Evolutionary conservation across 352 stramenopile genomes (phyloP).

Genomic region (Globisporangium paddicum): DNA sequence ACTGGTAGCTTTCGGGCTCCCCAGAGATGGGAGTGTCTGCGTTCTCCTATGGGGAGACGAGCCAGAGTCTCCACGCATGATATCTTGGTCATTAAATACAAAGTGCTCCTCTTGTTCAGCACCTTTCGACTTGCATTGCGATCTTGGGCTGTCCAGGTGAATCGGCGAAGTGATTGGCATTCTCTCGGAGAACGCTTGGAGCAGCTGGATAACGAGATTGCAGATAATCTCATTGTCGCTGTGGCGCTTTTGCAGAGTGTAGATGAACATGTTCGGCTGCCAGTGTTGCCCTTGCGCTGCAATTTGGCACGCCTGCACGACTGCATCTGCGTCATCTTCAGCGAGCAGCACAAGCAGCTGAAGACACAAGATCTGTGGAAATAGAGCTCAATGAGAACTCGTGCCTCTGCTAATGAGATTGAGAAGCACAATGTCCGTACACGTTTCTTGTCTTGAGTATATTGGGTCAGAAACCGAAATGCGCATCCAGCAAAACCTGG

Average conservation of each 20-base stretch:
- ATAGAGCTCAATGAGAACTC: background rate
- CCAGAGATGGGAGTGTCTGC: conserved; percentile 32
- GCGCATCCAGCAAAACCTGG: conserved; percentile 54
- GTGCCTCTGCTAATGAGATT: background rate
- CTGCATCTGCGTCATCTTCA: conserved; percentile 37
- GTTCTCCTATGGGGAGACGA: conserved; percentile 6
- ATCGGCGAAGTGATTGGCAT: conserved; percentile 60
- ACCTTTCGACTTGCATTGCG: background rate
- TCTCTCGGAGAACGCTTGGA: conserved; percentile 34
- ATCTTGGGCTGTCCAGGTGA: conserved; percentile 24
- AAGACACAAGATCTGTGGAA: conserved; percentile 44
- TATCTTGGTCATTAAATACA: conserved; percentile 1
- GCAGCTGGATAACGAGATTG: conserved; percentile 33
- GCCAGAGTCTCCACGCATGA: background rate
- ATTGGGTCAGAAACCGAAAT: conserved; percentile 50
- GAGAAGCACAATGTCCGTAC: conserved; percentile 19
- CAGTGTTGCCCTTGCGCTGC: conserved; percentile 62
- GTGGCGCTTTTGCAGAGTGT: conserved; percentile 69
- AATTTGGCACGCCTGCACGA: conserved; percentile 52
- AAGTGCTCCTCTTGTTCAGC: conserved; percentile 6
- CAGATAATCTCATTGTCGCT: conserved; percentile 40
- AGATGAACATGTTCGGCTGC: conserved; percentile 80
- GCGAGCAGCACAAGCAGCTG: conserved; percentile 52
- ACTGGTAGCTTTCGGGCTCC: conserved; percentile 6
- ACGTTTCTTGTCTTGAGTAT: conserved; percentile 47